Evolutionary conservation across 805 yeast species (phyloP).

Genomic region (Metschnikowia reukaufii): DNA sequence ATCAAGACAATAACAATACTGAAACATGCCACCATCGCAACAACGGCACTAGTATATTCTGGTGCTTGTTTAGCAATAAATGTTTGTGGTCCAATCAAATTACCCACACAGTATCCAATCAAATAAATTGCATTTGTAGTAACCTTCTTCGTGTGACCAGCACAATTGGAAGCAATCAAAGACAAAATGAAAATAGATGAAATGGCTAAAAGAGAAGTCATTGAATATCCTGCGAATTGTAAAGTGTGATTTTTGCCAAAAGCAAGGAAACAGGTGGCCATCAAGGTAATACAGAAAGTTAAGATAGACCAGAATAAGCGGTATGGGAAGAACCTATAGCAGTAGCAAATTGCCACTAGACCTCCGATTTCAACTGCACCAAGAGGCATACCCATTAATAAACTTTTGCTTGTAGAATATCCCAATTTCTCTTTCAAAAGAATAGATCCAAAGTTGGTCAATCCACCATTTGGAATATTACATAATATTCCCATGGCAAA

Average conservation of each 20-base stretch:
- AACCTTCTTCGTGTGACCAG: conserved; percentile 59
- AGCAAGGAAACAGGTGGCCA: conserved; percentile 41
- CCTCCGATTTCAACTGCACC: conserved; percentile 50
- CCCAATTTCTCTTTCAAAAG: conserved; percentile 45
- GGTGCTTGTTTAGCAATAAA: conserved; percentile 46
- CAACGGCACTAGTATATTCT: conserved; percentile 38
- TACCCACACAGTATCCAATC: conserved; percentile 54
- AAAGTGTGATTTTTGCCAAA: conserved; percentile 34
- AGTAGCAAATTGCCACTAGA: conserved; percentile 30
- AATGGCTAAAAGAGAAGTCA: conserved; percentile 37
- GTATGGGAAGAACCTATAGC: conserved; percentile 26
- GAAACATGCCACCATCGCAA: conserved; percentile 40
- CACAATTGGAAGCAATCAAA: conserved; percentile 46
- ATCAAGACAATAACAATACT: conserved; percentile 27
- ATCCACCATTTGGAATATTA: conserved; percentile 54
- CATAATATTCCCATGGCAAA: conserved; percentile 12
- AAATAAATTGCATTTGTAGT: conserved; percentile 46
- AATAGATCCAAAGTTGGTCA: conserved; percentile 48
- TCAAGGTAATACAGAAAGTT: conserved; percentile 23
- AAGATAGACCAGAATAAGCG: conserved; percentile 32
- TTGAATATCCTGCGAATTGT: conserved; percentile 29
- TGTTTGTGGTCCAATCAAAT: conserved; percentile 55
- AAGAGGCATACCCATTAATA: conserved; percentile 46
- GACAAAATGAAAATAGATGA: conserved; percentile 33
- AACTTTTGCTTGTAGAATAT: conserved; percentile 32